Evolutionary conservation across 2,329 filamentous ascomycete species (phyloP).

Genomic region (Cryphonectria radicalis): DNA sequence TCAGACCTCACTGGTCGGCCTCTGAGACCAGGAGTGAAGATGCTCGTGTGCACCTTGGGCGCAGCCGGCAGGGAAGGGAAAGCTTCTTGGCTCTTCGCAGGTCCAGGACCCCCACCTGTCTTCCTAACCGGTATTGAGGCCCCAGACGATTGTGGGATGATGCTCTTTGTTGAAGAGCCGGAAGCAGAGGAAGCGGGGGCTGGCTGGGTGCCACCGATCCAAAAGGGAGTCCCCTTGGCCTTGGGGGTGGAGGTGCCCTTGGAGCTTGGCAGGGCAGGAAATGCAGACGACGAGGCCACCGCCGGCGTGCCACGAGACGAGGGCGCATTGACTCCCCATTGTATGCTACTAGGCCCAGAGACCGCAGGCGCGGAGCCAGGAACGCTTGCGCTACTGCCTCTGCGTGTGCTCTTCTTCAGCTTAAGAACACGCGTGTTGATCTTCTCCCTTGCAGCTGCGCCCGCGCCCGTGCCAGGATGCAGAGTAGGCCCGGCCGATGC

Average conservation of each 20-base stretch:
- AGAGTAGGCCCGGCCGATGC: constrained; percentile 65
- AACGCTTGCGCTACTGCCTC: constrained; percentile 43
- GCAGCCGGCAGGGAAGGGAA: constrained; percentile 86
- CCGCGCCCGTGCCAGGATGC: constrained; percentile 43
- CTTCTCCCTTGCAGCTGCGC: constrained; percentile 48
- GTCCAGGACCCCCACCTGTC: constrained; percentile 17
- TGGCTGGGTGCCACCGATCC: constrained; percentile 31
- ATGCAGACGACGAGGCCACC: constrained; percentile 42
- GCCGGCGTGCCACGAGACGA: constrained; percentile 29
- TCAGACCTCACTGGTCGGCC: constrained; percentile 59
- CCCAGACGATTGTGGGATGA: background rate
- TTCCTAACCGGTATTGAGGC: constrained; percentile 15
- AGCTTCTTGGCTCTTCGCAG: constrained; percentile 56
- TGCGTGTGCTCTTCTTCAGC: constrained; percentile 61
- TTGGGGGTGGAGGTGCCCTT: constrained; percentile 5
- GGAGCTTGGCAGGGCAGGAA: constrained; percentile 48
- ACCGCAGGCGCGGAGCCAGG: constrained; percentile 31
- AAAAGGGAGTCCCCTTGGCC: constrained; percentile 26
- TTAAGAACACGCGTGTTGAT: constrained; percentile 61
- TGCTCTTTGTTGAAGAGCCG: background rate
- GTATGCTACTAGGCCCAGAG: constrained; percentile 18
- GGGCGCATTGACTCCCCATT: constrained; percentile 22
- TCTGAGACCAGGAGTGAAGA: constrained; percentile 60
- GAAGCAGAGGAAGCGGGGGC: background rate
- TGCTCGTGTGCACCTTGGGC: constrained; percentile 67